Base-by-base conservation (phyloP, 2,329 filamentous ascomycete species). In the Scleromitrula shiraiana region DNA sequence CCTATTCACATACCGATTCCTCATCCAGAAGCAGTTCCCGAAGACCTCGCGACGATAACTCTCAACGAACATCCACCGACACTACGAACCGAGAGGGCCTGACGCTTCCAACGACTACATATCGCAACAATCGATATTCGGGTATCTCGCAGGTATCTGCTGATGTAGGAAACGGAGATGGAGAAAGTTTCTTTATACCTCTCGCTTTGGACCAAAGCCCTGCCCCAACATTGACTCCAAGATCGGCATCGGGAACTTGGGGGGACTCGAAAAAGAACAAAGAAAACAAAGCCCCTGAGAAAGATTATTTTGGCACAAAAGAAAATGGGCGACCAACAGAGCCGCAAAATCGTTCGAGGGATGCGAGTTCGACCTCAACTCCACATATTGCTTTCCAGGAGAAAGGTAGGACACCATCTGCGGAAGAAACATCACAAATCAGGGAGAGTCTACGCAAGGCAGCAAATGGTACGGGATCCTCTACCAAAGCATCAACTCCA, bases 331-430 rank as follows among this genome's bases (percentile, higher is more conserved):
- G 67, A 14, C 72, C 77, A 43, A 74, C 67, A 56, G 55, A 59
- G 6, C 29, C 40, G 8, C 50, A 51, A n/a, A 8, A 32, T 12
- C 58, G 53, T 40, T 52, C 55, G 3, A 50, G 57, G n/a, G 72
- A 71, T 40, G 61, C 60, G 14, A 75, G 76, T 36, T 75, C 74
- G 1, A 69, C 71, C 47, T 64, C 70, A 50, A 77, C 87, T 14
- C 88, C 89, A n/a, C 89, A 95, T 61, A 95, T 95, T 59, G 85
- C 88, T 19, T 94, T 89, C 63, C 88, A 95, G 64, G 88, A 95
- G 60, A 93, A 90, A 66, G 79, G 80, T 2, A 78, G 85, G 37
- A 75, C 80, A 51, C 67, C 74, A 4, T 82, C 81, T 1, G 78
- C 80, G 2, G 78, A 83, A 24, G 76, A 75, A 30, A 69, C 73